phyloP scores from a whole-genome alignment of 805 yeast species.

The Candida parachauliodes region DNA sequence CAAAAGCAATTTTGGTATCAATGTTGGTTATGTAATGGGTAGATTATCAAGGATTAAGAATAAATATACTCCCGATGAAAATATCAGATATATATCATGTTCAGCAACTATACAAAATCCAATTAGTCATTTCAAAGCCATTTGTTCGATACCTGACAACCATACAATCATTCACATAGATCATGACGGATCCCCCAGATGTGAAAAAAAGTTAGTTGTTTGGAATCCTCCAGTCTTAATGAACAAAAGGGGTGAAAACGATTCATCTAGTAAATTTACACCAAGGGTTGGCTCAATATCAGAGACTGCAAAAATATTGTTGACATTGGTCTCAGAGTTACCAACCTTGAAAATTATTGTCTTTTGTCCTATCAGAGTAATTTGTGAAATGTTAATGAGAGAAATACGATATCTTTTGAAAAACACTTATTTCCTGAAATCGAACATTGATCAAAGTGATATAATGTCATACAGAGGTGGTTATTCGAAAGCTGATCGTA shows the following conservation, averaged over 20 bases:
- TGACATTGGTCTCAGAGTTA: constrained; percentile 53
- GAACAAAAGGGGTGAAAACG: constrained; percentile 50
- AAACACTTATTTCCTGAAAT: constrained; percentile 39
- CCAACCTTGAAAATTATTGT: constrained; percentile 75
- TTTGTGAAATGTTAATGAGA: constrained; percentile 85
- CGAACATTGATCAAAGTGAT: constrained; percentile 39
- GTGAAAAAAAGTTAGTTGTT: constrained; percentile 67
- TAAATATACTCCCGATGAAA: constrained; percentile 15
- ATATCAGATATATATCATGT: constrained; percentile 76
- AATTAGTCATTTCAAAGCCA: constrained; percentile 58
- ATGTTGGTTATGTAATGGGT: constrained; percentile 82
- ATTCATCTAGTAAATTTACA: constrained; percentile 10
- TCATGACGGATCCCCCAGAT: constrained; percentile 87
- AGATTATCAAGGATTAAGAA: constrained; percentile 58
- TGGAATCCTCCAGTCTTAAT: constrained; percentile 79
- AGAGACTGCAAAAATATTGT: constrained; percentile 73
- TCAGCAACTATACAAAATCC: constrained; percentile 91
- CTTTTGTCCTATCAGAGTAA: constrained; percentile 81
- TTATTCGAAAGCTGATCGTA: constrained; percentile 78
- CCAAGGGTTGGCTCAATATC: constrained; percentile 64
- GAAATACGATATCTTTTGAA: constrained; percentile 62
- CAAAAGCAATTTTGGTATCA: constrained; percentile 88
- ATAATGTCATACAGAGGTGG: constrained; percentile 97
- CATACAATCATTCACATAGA: constrained; percentile 53
- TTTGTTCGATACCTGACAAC: constrained; percentile 58